Conservation (phyloP, 345 rosid species). For the Viola odorata region DNA sequence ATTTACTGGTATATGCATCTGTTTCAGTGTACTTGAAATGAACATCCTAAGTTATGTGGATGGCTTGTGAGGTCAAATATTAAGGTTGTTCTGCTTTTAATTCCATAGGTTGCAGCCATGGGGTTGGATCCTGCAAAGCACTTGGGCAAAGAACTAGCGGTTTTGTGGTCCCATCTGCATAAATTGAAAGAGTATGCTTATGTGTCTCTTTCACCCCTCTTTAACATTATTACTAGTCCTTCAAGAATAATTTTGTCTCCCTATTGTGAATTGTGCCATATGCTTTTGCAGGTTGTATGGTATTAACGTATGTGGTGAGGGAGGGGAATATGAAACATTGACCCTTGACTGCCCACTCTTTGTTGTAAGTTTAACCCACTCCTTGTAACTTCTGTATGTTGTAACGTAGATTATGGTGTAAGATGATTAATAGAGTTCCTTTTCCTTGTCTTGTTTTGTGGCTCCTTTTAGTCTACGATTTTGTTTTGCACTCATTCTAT, state of each 20-base stretch:
- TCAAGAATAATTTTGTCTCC: constrained; percentile 9
- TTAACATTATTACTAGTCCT: not conserved
- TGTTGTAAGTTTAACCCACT: constrained; percentile 39
- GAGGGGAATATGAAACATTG: constrained; percentile 94
- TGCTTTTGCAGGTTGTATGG: constrained; percentile 63
- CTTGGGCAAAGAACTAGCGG: constrained; percentile 77
- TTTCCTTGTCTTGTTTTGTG: too few species aligned
- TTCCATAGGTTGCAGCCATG: constrained; percentile 79
- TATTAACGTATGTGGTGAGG: constrained; percentile 94
- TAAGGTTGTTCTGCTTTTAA: not conserved
- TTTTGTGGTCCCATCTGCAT: constrained; percentile 61
- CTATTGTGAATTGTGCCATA: constrained; percentile 2
- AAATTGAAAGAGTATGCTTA: constrained; percentile 77
- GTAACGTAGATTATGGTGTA: not conserved
- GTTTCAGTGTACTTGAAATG: too few species aligned
- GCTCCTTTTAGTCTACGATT: too few species aligned
- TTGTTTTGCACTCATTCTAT: not conserved
- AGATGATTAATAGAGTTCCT: too few species aligned
- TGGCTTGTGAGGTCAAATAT: not conserved
- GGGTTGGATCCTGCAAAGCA: constrained; percentile 88
- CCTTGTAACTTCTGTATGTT: not conserved
- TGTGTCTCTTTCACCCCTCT: constrained; percentile 1
- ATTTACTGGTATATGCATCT: too few species aligned
- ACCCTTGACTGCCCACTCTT: constrained; percentile 97
- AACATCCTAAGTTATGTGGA: not conserved